These are phyloP conservation scores for Linderniella brevidens DNA, from an alignment of 257 asterid species.

Conservation along the genomic window DNA sequence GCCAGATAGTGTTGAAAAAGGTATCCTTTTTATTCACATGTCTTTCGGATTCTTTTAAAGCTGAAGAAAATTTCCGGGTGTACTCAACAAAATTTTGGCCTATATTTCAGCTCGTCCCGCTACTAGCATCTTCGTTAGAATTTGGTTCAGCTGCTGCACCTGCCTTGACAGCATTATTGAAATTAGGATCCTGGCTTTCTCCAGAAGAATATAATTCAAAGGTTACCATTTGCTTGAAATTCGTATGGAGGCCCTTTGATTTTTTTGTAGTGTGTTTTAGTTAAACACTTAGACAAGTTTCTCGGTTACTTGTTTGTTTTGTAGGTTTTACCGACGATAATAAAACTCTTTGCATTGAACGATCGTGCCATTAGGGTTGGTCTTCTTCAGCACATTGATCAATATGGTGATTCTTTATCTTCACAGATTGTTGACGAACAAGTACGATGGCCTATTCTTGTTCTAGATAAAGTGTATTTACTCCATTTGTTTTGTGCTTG, in stretches of 20 bases:
- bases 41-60: conserved; percentile 9
- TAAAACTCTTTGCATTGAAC: conserved; percentile 79
- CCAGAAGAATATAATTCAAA: conserved; percentile 62
- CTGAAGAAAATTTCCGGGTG: neutral
- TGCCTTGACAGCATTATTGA: conserved; percentile 86
- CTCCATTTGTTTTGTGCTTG: conserved; percentile 9
- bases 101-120: conserved; percentile 70
- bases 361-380: conserved; percentile 84
- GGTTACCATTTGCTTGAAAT: conserved; percentile 27
- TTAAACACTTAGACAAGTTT: conserved; percentile 3
- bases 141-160: conserved; percentile 99
- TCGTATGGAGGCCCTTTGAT: conserved; percentile 1
- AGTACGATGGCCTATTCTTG: conserved; percentile 23
- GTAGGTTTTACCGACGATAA: conserved; percentile 72
- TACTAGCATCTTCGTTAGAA: conserved; percentile 86
- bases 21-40: conserved; percentile 17
- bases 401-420: conserved; percentile 79
- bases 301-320: conserved; percentile 11
- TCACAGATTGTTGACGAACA: conserved; percentile 85
- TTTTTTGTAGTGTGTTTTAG: conserved; percentile 5
- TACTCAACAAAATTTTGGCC: conserved; percentile 8
- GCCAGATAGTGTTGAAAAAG: conserved; percentile 91
- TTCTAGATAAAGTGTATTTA: neutral
- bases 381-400: conserved; percentile 90
- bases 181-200: conserved; percentile 86